Base-by-base conservation (phyloP, 495 filamentous ascomycete genomes). In the Penicillium egyptiacum region DNA sequence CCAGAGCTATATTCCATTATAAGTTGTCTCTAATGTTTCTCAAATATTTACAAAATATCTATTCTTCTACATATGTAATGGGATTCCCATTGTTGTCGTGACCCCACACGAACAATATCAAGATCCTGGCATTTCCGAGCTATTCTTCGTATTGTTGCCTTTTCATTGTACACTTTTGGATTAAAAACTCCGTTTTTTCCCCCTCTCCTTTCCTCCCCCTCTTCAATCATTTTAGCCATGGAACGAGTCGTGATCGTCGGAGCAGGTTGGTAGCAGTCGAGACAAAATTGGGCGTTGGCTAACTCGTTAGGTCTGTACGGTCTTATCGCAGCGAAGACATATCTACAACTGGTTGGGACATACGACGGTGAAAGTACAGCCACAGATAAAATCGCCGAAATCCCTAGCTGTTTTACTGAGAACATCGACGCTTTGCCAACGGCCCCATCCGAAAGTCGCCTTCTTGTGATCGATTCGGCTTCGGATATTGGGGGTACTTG, bases 401-500 rank as follows among this genome's bases (percentile, higher is more conserved):
- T 62, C 2, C 64, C 64, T 6, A 2, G n/a, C 6, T 62, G 58
- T 20, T 67, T 65, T 47, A 33, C 50, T 3, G 14, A 37, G 8
- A 16, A 22, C 16, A 41, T 28, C 1, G 26, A 45, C 17, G 11
- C 30, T 1, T 28, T 43, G 9, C n/a, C 33, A 11, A 23, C 40
- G 31, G 26, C 47, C 3, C 60, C 75, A 33, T 74, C 79, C 8
- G 61, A 58, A 16, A 48, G 50, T 20, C 42, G 47, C 17, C 50
- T 74, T 6, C 58, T 79, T 0, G 62, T 86, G 12, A 61, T 84
- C 33, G 84, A 87, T 20, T 67, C 74, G 1, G 72, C 67, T 0
- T 63, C 72, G 0, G 73, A 77, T 5, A 69, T 89, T 19, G 88
- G 87, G 10, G 88, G 88, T n/a, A 80, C 81, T 44, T 90, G 86